A percentile compares a stretch with the other conserved stretches of the same genome.
Evolutionary conservation across 257 asterid species (phyloP).

Genomic region (Solanum tarapatanum): DNA sequence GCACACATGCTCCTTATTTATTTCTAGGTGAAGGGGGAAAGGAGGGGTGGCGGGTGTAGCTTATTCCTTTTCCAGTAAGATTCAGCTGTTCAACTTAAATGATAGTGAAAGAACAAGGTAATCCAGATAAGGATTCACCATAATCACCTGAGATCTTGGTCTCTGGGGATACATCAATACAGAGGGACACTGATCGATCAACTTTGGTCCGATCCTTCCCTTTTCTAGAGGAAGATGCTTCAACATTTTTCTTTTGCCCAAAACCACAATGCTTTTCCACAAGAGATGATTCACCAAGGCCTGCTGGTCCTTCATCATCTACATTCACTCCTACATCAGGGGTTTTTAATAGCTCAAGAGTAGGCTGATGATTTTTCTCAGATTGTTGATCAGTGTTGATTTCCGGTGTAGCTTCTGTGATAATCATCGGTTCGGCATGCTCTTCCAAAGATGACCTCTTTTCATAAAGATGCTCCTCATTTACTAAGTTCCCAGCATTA

Average conservation of each 20-base stretch:
- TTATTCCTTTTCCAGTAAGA: neutral
- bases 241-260: conserved; percentile 12
- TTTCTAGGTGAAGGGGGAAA: neutral
- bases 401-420: conserved; percentile 27
- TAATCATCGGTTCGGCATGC: conserved; percentile 23
- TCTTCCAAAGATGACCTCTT: conserved; percentile 19
- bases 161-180: conserved; percentile 27
- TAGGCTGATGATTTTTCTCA: conserved; percentile 9
- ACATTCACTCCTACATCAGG: neutral
- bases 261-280: conserved; percentile 7
- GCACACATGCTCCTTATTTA: neutral
- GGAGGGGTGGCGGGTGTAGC: neutral
- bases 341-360: conserved; percentile 8
- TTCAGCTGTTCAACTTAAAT: neutral
- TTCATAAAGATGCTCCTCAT: neutral
- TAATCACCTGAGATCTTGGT: conserved; percentile 35
- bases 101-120: neutral
- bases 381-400: conserved; percentile 15
- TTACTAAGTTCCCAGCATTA: neutral
- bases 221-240: conserved; percentile 17
- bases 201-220: conserved; percentile 10
- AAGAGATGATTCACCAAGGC: conserved; percentile 14
- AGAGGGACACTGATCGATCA: conserved; percentile 20
- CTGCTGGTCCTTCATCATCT: conserved; percentile 15
- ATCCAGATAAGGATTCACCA: conserved; percentile 7